phyloP scores from a whole-genome alignment of 345 rosid species.

The Bruguiera parviflora region DNA sequence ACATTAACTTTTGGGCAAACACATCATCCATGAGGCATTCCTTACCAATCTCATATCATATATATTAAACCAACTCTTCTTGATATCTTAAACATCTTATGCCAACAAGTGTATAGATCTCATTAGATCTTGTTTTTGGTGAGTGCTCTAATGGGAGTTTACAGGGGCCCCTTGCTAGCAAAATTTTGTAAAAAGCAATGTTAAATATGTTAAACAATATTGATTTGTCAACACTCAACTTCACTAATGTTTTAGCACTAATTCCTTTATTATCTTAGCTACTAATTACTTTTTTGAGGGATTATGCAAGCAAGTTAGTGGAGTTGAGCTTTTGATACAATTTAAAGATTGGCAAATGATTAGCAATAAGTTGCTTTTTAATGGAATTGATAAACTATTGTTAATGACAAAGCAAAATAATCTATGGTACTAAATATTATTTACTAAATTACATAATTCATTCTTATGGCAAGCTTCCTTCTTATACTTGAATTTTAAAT shows the following conservation, averaged over 20 bases:
- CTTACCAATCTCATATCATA: slow-evolving; percentile 43
- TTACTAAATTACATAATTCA: too few relatives aligned
- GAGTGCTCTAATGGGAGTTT: slow-evolving; percentile 43
- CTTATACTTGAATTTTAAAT: too few relatives aligned
- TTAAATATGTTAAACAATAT: not conserved
- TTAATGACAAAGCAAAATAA: too few relatives aligned
- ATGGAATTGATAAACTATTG: slow-evolving; percentile 24
- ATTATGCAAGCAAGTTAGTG: slow-evolving; percentile 33
- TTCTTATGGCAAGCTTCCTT: too few relatives aligned
- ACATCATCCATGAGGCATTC: slow-evolving; percentile 46
- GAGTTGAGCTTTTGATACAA: slow-evolving; percentile 37
- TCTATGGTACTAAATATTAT: too few relatives aligned
- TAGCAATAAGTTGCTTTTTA: slow-evolving; percentile 30
- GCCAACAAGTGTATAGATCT: slow-evolving; percentile 34
- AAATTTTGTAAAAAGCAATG: slow-evolving; percentile 22
- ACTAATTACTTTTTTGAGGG: slow-evolving; percentile 26
- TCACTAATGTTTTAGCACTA: not conserved
- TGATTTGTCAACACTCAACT: not conserved
- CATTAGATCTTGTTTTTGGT: slow-evolving; percentile 33
- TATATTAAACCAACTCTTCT: slow-evolving; percentile 40
- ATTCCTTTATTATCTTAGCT: not conserved
- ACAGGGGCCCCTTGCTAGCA: slow-evolving; percentile 37
- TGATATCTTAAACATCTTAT: slow-evolving; percentile 41
- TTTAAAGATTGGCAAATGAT: slow-evolving; percentile 25
- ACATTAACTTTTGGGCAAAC: slow-evolving; percentile 45